Evolutionary conservation across 805 yeast species (phyloP), one percentile per base, ranked within the genome.

Genomic region (Sungouiozyma ichnusensis): DNA sequence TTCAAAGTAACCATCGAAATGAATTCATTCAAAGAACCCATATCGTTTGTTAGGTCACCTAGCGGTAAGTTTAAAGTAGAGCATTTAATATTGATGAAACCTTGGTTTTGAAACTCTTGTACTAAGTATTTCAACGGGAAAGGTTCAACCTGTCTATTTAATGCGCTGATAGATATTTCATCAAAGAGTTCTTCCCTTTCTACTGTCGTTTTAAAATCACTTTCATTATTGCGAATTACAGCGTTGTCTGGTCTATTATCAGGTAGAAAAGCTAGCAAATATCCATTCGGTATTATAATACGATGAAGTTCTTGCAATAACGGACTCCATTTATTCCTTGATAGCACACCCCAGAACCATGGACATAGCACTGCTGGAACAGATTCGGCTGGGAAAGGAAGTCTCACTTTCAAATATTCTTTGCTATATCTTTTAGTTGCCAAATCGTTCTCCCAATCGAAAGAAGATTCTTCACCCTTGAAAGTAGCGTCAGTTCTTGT

Each of bases 11-110:
- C 43, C 31, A 42, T 39, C n/a, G 48, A 40, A 34, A 49, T 39
- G 31, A 60, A 49, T 42, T 60, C 63, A 42, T 52, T 48, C 7
- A 55, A 33, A 44, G 51, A 52, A 2, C 63, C 63, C 58, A 60
- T 55, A 9, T 55, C 52, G 11, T 48, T 49, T 7, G 48, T 42
- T 7, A 57, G 40, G 41, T 58, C 63, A 24, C 63, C 65, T 5
- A 52, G 42, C 24, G 53, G 53, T 18, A 58, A 43, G 42, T 53
- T 52, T 14, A 60, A 20, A 3, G 52, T 47, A 1, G 63, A 43
- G 27, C 54, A 50, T 27, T 59, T 58, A 6, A 60, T 47, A 39
- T 55, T 53, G 3, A 48, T 44, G 39, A 58, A 58, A 2, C 65
- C 65, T 4, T 48, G 56, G 20, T 57, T 54, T 33, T 52, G 52